These are phyloP conservation scores for Nectriaceae sp. DNA, from an alignment of 2,329 filamentous ascomycete species.

Conservation along the genomic window DNA sequence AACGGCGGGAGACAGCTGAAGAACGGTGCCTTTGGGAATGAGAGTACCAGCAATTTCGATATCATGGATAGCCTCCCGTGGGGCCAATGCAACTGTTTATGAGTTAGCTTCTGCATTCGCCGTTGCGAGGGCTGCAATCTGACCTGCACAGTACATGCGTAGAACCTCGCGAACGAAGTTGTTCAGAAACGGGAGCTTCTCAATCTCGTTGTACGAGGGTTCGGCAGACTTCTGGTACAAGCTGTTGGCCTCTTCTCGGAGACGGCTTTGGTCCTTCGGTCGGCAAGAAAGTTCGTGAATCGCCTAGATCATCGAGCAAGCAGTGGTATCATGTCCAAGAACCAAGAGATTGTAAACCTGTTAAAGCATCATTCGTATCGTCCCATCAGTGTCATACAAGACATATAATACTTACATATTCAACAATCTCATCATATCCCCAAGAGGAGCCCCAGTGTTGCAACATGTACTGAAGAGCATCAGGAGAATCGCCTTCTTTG, in stretches of 20 bases:
- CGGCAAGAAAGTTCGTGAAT: conserved; percentile 40
- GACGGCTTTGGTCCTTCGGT: conserved; percentile 38
- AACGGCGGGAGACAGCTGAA: conserved; percentile 39
- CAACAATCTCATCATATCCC: conserved; percentile 30
- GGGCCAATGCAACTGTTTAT: conserved; percentile 33
- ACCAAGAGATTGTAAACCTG: too few species aligned
- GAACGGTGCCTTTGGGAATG: conserved; percentile 40
- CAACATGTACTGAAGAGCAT: conserved; percentile 38
- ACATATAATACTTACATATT: conserved; percentile 22
- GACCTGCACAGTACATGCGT: conserved; percentile 42
- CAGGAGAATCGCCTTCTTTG: conserved; percentile 3
- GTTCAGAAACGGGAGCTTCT: conserved; percentile 39
- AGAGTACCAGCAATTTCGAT: conserved; percentile 36
- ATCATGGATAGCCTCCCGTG: conserved; percentile 36
- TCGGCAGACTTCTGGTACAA: conserved; percentile 12
- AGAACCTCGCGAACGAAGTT: conserved; percentile 47
- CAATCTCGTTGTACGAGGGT: conserved; percentile 24
- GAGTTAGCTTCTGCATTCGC: neutral
- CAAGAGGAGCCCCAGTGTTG: conserved; percentile 27
- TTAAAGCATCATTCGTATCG: too few species aligned
- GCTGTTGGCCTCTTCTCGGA: conserved; percentile 39
- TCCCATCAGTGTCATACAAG: neutral
- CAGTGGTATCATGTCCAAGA: conserved; percentile 46
- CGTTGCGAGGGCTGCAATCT: neutral
- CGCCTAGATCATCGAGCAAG: conserved; percentile 44